Conservation (phyloP, 192 early-diverging fungal genomes). For the Coemansia nantahalensis region DNA sequence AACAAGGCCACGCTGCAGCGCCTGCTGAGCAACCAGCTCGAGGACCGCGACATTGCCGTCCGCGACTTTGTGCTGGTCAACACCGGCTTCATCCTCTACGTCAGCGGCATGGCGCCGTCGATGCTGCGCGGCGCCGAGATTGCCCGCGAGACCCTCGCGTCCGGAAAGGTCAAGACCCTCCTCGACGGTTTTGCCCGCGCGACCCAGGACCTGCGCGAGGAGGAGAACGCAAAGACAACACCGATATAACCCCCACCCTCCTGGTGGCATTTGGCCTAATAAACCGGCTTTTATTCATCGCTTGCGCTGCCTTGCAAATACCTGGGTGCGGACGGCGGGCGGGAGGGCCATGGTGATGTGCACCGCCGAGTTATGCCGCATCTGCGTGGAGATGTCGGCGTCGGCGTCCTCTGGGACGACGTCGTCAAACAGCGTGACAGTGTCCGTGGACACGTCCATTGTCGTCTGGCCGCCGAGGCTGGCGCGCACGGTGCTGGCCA, state of each 20-base stretch:
- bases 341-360: conserved; percentile 60
- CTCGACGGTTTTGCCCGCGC: conserved; percentile 62
- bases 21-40: conserved; percentile 66
- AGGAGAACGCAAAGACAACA: conserved; percentile 2
- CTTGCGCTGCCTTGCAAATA: conserved; percentile 1
- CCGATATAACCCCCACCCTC: too few relatives aligned
- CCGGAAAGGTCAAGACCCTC: conserved; percentile 63
- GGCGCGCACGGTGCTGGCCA: conserved; percentile 63
- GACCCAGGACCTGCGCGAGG: conserved; percentile 21
- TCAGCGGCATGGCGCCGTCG: conserved; percentile 69
- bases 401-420: conserved; percentile 61
- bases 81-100: conserved; percentile 78
- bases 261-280: too few relatives aligned
- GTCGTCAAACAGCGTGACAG: conserved; percentile 75
- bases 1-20: conserved; percentile 73
- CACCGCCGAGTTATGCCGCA: conserved; percentile 65
- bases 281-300: too few relatives aligned
- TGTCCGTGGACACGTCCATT: conserved; percentile 64
- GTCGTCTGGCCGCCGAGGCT: conserved; percentile 58
- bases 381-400: conserved; percentile 56
- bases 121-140: conserved; percentile 75
- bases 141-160: conserved; percentile 69
- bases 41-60: conserved; percentile 59
- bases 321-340: conserved; percentile 2
- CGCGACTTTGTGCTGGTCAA: conserved; percentile 94